A percentile compares a stretch with the other conserved stretches of the same genome.
Conservation (phyloP, 2,329 filamentous ascomycete species). For the Alternaria consortialis region DNA sequence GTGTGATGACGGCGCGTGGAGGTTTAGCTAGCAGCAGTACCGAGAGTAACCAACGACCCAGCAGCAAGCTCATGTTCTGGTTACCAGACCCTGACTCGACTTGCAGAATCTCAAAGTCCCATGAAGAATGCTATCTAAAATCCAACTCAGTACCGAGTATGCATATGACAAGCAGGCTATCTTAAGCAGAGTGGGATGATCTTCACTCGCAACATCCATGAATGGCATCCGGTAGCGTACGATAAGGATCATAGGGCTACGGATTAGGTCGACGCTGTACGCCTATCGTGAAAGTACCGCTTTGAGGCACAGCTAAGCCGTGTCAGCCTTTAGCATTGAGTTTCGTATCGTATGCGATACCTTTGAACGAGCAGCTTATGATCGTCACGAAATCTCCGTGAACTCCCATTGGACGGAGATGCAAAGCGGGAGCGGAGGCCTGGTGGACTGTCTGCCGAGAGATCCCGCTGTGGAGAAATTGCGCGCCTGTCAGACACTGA, state of each 20-base stretch:
- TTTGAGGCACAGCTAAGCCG: slow-evolving; percentile 6
- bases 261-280: slow-evolving; percentile 1
- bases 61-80: background rate
- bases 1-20: background rate
- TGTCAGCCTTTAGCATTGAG: slow-evolving; percentile 2
- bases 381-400: slow-evolving; percentile 26
- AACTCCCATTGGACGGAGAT: slow-evolving; percentile 21
- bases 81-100: background rate
- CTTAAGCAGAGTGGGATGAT: background rate
- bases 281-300: slow-evolving; percentile 15
- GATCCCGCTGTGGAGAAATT: slow-evolving; percentile 31
- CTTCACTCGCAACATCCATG: background rate
- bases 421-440: slow-evolving; percentile 22
- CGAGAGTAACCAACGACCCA: background rate
- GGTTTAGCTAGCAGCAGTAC: background rate
- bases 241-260: background rate
- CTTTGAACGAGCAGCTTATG: slow-evolving; percentile 16
- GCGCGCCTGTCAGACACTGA: slow-evolving; percentile 17
- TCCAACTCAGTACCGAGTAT: background rate
- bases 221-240: background rate
- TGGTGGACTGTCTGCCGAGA: slow-evolving; percentile 22
- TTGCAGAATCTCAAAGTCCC: background rate
- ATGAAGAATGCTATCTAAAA: slow-evolving; percentile 5
- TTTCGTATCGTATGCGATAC: slow-evolving; percentile 8
- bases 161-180: background rate